Evolutionary conservation across 495 filamentous ascomycete genomes (phyloP), one percentile per base, ranked within the genome.

Genomic region (Penicillium steckii): DNA sequence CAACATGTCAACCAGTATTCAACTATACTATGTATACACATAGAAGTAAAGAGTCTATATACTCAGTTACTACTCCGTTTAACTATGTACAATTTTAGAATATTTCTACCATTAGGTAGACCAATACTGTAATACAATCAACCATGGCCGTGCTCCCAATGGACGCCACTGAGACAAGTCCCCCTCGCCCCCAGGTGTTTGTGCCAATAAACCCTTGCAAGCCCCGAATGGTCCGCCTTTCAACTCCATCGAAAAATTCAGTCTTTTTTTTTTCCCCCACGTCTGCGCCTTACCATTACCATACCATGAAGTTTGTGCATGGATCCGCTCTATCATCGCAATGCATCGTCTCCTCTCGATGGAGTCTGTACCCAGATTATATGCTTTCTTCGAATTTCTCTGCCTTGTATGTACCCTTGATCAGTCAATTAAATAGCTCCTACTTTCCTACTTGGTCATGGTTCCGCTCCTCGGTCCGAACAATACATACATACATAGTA

Each of bases 161-260:
- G 18, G 25, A 35, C 27, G 12, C 24, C 27, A 30, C 32, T 53
- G 51, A 53, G 44, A 53, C 51, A 53, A 40, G 45, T 47, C 8
- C 38, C 26, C 33, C 21, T n/a, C n/a, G n/a, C n/a, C 44, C 51
- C 51, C 51, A 53, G 51, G 51, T 43, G 51, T 53, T 53, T 53
- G 51, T 47, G 43, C 6, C 22, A 30, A 45, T 44, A 51, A 22
- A 4, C 19, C 10, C 18, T 37, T n/a, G n/a, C n/a, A n/a, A n/a
- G n/a, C n/a, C n/a, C n/a, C 27, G 6, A 29, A 29, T 29, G 27
- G 27, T n/a, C n/a, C 27, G 12, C 6, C 27, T 12, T 6, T 12
- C 12, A 12, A 12, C 27, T 29, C 27, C 5, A 29, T 29, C 27
- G 19, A 41, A 41, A 41, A 41, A 41, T 10, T 41, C 38, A 41